A percentile compares a stretch with the other conserved stretches of the same genome.
These are phyloP conservation scores for Dactylis glomerata DNA, from an alignment of 176 grass and related monocot genomes.

Conservation along the genomic window DNA sequence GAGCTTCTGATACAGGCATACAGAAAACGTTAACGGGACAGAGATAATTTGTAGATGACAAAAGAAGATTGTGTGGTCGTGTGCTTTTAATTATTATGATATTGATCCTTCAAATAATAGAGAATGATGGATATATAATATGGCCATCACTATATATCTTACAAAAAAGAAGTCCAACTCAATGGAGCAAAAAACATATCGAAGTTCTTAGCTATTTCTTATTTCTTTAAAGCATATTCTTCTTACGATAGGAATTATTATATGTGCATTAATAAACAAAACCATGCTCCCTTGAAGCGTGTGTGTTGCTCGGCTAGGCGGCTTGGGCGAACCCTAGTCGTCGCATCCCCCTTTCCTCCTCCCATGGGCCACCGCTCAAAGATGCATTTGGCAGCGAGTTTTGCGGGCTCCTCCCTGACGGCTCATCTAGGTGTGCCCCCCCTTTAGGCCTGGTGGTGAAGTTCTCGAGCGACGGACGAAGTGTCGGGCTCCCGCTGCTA, in stretches of 20 bases:
- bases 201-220: background rate
- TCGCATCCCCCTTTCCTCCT: too few relatives aligned
- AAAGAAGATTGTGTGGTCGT: conserved; percentile 16
- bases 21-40: conserved; percentile 21
- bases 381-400: too few relatives aligned
- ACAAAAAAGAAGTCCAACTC: background rate
- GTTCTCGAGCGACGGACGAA: too few relatives aligned
- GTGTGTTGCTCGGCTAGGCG: too few relatives aligned
- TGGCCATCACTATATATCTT: background rate
- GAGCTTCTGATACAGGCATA: conserved; percentile 28
- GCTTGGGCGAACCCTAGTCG: too few relatives aligned
- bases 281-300: too few relatives aligned
- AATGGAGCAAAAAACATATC: background rate
- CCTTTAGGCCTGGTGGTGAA: too few relatives aligned
- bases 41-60: conserved; percentile 21
- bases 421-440: too few relatives aligned
- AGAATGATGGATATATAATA: background rate
- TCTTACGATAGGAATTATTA: background rate
- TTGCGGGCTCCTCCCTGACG: too few relatives aligned
- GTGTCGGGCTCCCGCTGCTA: too few relatives aligned
- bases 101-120: background rate
- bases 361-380: too few relatives aligned
- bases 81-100: background rate
- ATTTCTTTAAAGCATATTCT: background rate
- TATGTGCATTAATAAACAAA: background rate